Percentiles rank a stretch among this genome's conserved stretches.
Evolutionary conservation across 352 stramenopile genomes (phyloP).

Genomic region (Phytophthora syringae): DNA sequence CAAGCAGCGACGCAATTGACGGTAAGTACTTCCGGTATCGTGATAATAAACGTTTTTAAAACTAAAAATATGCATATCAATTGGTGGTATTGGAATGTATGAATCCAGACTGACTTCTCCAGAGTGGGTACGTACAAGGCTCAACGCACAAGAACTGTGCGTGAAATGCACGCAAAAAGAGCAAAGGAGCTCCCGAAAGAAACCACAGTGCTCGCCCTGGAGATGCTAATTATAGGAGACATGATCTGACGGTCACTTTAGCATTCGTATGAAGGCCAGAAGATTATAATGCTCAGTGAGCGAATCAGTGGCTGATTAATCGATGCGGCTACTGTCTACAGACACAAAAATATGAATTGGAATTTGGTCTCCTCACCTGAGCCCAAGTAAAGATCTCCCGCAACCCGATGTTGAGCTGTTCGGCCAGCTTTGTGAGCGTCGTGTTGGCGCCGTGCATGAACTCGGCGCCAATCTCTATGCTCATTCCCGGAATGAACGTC

Average conservation of each 20-base stretch:
- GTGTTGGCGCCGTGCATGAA: conserved; percentile 81
- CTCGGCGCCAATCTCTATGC: conserved; percentile 78
- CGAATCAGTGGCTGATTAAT: conserved; percentile 92
- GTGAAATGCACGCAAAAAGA: conserved; percentile 58
- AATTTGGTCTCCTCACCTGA: conserved; percentile 58
- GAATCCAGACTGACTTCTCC: conserved; percentile 88
- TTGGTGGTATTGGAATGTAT: conserved; percentile 55
- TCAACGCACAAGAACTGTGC: conserved; percentile 86
- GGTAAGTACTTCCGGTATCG: conserved; percentile 24
- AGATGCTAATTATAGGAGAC: conserved; percentile 89
- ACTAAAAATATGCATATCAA: conserved; percentile 8
- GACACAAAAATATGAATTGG: conserved; percentile 15
- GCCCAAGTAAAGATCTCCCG: conserved; percentile 89
- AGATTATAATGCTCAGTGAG: conserved; percentile 77
- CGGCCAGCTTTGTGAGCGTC: conserved; percentile 70
- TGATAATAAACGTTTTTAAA: not conserved
- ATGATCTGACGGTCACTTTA: conserved; percentile 68
- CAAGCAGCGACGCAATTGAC: conserved; percentile 19
- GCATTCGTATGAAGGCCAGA: conserved; percentile 91
- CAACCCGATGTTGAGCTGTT: conserved; percentile 68
- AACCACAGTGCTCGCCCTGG: conserved; percentile 40
- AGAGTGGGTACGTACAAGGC: conserved; percentile 66
- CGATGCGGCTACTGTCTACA: conserved; percentile 53
- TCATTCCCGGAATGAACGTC: conserved; percentile 77
- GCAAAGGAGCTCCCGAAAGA: conserved; percentile 15